phyloP scores from a whole-genome alignment of 345 rosid genomes.

The Gossypium mustelinum region DNA sequence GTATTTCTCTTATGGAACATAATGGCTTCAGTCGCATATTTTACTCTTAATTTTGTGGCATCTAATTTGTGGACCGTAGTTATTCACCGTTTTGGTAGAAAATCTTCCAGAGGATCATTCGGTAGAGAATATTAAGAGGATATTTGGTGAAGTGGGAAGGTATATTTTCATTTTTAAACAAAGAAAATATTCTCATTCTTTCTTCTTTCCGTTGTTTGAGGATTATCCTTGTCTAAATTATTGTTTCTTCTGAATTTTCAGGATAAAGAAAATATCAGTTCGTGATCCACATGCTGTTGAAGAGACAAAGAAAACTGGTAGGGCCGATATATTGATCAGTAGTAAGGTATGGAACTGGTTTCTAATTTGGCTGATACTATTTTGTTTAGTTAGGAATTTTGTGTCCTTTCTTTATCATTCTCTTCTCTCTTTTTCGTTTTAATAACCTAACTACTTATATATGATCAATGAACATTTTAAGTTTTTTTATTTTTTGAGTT shows the following conservation, averaged over 20 bases:
- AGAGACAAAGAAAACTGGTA: slow-evolving; percentile 53
- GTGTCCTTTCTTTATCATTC: background rate
- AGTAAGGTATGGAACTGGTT: slow-evolving; percentile 47
- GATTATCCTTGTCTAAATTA: slow-evolving; percentile 6
- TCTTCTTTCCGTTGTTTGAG: slow-evolving; percentile 2
- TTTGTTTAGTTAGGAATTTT: background rate
- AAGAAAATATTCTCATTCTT: background rate
- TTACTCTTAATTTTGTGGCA: slow-evolving; percentile 8
- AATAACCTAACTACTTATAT: background rate
- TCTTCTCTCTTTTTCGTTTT: background rate
- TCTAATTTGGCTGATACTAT: background rate
- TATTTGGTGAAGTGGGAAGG: slow-evolving; percentile 81
- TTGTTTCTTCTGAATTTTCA: slow-evolving; percentile 22
- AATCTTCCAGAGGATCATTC: slow-evolving; percentile 91
- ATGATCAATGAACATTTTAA: background rate
- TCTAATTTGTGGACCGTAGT: slow-evolving; percentile 50
- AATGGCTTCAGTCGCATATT: background rate
- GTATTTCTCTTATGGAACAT: slow-evolving; percentile 35
- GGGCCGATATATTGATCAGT: slow-evolving; percentile 44
- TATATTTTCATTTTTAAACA: slow-evolving; percentile 21
- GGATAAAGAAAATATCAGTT: slow-evolving; percentile 54
- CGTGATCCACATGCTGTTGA: slow-evolving; percentile 54
- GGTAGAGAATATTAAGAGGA: slow-evolving; percentile 49
- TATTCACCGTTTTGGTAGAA: slow-evolving; percentile 80
- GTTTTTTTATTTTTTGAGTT: background rate